Conservation (phyloP, 768 basidiomycete species). For the Serendipita vermifera region DNA sequence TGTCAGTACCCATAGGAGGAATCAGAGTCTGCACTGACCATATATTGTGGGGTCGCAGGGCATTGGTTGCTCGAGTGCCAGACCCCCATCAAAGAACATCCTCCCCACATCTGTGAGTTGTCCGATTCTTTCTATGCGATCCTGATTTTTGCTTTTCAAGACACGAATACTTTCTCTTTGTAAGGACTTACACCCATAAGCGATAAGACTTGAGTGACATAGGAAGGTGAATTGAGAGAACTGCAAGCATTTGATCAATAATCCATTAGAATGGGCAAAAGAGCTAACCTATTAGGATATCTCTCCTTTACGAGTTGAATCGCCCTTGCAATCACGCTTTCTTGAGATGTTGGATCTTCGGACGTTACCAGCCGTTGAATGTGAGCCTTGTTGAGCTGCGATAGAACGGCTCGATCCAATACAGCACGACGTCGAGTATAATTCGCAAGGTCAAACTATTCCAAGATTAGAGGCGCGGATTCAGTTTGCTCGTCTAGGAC, state of each 20-base stretch:
- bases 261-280: background rate
- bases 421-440: slow-evolving; percentile 76
- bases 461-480: background rate
- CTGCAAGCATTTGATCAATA: slow-evolving; percentile 3
- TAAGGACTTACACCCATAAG: slow-evolving; percentile 57
- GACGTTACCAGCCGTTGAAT: slow-evolving; percentile 45
- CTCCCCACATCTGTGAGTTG: background rate
- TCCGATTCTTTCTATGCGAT: background rate
- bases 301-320: slow-evolving; percentile 39
- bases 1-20: too few species aligned
- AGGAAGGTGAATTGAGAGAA: slow-evolving; percentile 33
- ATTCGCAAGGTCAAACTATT: slow-evolving; percentile 59
- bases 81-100: background rate
- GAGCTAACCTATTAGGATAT: slow-evolving; percentile 45
- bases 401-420: slow-evolving; percentile 66
- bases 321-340: slow-evolving; percentile 41
- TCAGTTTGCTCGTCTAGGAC: slow-evolving; percentile 12
- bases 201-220: slow-evolving; percentile 44
- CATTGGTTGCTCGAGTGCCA: background rate
- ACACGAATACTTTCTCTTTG: too few species aligned
- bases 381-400: slow-evolving; percentile 81
- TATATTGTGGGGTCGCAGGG: background rate
- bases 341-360: slow-evolving; percentile 38
- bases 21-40: background rate
- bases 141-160: too few species aligned